Evolutionary conservation across 169 alveolate genomes (phyloP), one percentile per base, ranked within the genome.

Genomic region (Eimeria maxima): DNA sequence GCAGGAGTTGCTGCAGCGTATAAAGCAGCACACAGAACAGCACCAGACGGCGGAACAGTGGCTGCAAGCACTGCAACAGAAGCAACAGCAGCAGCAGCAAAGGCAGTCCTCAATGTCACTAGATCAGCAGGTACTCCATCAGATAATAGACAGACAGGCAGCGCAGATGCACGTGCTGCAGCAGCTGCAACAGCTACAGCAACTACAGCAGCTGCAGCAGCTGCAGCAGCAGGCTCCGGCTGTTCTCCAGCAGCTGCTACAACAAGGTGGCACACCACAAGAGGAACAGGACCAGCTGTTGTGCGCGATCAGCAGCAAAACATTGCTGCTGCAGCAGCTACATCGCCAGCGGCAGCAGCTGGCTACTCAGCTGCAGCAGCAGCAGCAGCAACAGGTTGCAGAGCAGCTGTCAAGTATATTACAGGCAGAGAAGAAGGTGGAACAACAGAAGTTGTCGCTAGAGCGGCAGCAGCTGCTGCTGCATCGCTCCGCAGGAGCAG

Each of bases 271-370:
- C n/a, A 76, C 87, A 11, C 81, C 81, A 20, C 81, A 71, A 42
- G 47, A 71, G 42, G 81, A 71, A 42, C 81, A 71, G 81, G 45
- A 71, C 45, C 81, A 71, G 81, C 42, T 71, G 81, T 0, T 71
- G 81, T 71, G 47, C 18, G 81, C 81, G 45, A 71, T 71, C 18
- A 71, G 44, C 81, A 71, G 29, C 81, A 71, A 29, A 29, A 42
- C 18, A 4, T 20, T 27, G 57, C 87, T 33, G 87, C 87, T 42
- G 60, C 50, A 14, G 60, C 60, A 42, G 60, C 87, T 76, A 27
- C 87, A 76, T 18, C 13, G 16, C 87, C 50, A 76, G 87, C 2
- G 50, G 87, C 87, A 76, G 87, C 87, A 76, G 87, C 87, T 76
- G 44, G 87, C 57, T 2, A 27, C 29, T 18, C 87, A 76, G 53